A percentile compares a stretch with the other conserved stretches of the same genome.
Conservation (phyloP, 2,329 filamentous ascomycete genomes). For the Phialemoniopsis sp. region DNA sequence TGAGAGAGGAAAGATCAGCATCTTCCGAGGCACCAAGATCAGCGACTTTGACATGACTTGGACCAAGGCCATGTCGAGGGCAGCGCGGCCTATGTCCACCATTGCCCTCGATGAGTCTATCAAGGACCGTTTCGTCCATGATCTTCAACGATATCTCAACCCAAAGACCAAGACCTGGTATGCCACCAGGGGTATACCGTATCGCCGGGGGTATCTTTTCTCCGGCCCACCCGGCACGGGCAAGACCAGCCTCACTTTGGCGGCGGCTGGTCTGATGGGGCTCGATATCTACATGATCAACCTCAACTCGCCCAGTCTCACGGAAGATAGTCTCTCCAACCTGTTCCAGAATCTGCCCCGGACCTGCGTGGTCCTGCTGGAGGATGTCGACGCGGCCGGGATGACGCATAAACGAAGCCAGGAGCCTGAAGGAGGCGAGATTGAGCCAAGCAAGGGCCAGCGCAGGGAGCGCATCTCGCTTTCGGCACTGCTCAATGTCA, state of each 20-base stretch:
- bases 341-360: conserved; percentile 25
- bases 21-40: no score
- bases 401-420: conserved; percentile 23
- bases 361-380: conserved; percentile 43
- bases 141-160: conserved; percentile 63
- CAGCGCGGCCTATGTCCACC: conserved; percentile 24
- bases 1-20: no score
- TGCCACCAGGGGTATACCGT: conserved; percentile 68
- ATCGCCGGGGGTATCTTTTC: conserved; percentile 68
- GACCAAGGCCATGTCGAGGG: conserved; percentile 28
- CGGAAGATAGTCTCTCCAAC: conserved; percentile 20
- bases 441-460: no score
- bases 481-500: conserved; percentile 64
- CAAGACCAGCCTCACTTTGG: conserved; percentile 73
- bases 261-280: conserved; percentile 64
- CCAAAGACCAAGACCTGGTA: conserved; percentile 60
- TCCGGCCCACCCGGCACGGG: conserved; percentile 72
- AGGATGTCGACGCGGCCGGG: conserved; percentile 52
- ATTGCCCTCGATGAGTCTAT: conserved; percentile 27
- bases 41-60: conserved; percentile 12
- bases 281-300: conserved; percentile 64
- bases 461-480: conserved; percentile 34
- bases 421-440: conserved; percentile 9
- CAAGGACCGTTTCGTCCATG: conserved; percentile 63
- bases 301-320: conserved; percentile 56